Evolutionary conservation across 257 asterid genomes (phyloP).

Genomic region (Lantana camara): DNA sequence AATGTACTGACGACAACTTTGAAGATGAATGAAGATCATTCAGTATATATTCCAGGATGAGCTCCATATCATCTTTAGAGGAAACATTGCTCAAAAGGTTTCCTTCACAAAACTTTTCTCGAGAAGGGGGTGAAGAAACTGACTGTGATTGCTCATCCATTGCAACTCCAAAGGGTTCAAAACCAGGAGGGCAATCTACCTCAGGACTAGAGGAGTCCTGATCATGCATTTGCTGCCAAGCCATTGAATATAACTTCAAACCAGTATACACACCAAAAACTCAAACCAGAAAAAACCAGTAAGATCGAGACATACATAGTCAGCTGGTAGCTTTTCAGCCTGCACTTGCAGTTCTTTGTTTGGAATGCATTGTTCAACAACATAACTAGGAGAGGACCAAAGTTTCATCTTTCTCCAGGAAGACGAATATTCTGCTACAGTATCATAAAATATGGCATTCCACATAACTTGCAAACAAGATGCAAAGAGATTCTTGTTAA

Average conservation of each 20-base stretch:
- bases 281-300: constrained; percentile 23
- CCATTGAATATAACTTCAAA: constrained; percentile 34
- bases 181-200: constrained; percentile 85
- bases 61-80: constrained; percentile 37
- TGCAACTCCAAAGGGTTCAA: constrained; percentile 43
- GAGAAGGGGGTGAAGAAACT: constrained; percentile 37
- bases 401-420: constrained; percentile 78
- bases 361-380: constrained; percentile 33
- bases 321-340: constrained; percentile 42
- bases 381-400: constrained; percentile 52
- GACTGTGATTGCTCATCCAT: constrained; percentile 37
- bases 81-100: constrained; percentile 21
- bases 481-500: constrained; percentile 53
- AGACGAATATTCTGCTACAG: constrained; percentile 63
- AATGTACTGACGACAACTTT: constrained; percentile 47
- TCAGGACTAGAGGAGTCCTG: constrained; percentile 53
- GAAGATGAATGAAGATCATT: constrained; percentile 75
- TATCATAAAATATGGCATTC: constrained; percentile 75
- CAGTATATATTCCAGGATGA: constrained; percentile 54
- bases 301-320: constrained; percentile 49
- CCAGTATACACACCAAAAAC: constrained; percentile 25
- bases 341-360: constrained; percentile 28
- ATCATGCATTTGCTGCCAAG: constrained; percentile 46
- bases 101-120: constrained; percentile 32
- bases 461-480: constrained; percentile 80